Conservation (phyloP, 129 eudicot species). For the Deinandra increscens region DNA sequence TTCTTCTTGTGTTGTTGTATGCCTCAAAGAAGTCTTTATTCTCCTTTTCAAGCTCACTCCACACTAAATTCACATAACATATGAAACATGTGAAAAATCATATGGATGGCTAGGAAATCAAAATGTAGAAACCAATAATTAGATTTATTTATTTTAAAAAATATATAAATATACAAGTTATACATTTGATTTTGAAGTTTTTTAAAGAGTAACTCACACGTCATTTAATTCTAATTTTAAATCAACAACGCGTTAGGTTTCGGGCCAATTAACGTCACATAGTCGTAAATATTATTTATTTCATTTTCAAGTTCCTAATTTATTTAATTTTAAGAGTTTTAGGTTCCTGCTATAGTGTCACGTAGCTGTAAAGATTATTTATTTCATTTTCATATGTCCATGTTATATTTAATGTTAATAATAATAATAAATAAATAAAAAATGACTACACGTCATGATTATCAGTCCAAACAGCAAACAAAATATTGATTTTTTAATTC, state of each 20-base stretch:
- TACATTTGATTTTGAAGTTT: no score
- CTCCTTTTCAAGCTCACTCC: constrained; percentile 86
- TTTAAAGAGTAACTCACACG: no score
- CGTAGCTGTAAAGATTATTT: no score
- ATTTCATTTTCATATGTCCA: no score
- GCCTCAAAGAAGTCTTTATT: constrained; percentile 66
- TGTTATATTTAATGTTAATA: no score
- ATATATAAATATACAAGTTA: no score
- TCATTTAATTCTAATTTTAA: no score
- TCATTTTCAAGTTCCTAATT: background rate
- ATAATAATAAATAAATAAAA: no score
- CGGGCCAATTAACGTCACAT: background rate
- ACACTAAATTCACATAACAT: constrained; percentile 40
- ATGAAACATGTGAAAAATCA: constrained; percentile 18
- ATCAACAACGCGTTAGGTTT: background rate
- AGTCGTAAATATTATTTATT: background rate
- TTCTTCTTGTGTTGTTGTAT: constrained; percentile 29
- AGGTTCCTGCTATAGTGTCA: no score
- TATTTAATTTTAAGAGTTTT: no score
- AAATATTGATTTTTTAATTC: background rate
- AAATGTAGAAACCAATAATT: background rate
- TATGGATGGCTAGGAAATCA: no score
- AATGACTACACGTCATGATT: background rate
- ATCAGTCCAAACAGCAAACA: background rate
- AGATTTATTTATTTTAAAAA: background rate